Base-by-base conservation (phyloP, 345 rosid species). In the Moringa oleifera region DNA sequence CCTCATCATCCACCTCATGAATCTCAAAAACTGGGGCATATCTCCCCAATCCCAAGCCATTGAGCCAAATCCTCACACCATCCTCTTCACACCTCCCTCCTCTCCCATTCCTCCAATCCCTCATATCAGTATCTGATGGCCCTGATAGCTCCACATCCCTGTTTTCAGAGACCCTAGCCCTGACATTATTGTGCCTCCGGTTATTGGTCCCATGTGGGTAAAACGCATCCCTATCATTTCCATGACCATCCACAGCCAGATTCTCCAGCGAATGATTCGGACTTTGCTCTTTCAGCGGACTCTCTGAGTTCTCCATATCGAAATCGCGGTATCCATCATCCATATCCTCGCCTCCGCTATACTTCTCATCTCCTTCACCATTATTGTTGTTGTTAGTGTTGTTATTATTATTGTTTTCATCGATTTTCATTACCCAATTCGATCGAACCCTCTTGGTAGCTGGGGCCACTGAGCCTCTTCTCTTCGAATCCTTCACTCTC, bases 1-100 rank as follows among this genome's bases (percentile, higher is more conserved):
- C 87, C 59, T 86, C 85, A 70, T 89, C 93, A 72, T 89, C 96
- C 63, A 89, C 96, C 68, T 89, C 96, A 73, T 89, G 93, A 65
- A 89, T 80, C 72, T 89, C 90, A n/a, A 86, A 89, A 71, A 86
- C 84, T 0, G 93, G 84, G 15, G 90, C 86, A 51, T 89, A 89
- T 31, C 89, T 74, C 58, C 89, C 89, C 67, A 89, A 80, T 31
- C 96, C 93, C 60, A 89, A 70, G 65, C 78, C 76, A 69, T 82
- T 77, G 53, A 84, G 68, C 93, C 89, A 87, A 67, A 79, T 82
- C 65, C 80, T 75, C 65, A 87, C 84, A 15, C 84, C 85, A 75
- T 81, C 85, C 65, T 72, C 84, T 50, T 77, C 60, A 57, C 68
- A 63, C 73, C 71, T 64, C 63, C 73, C 66, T 64, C 64, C 46